A percentile compares a stretch with the other conserved stretches of the same genome.
Evolutionary conservation across 2,329 filamentous ascomycete species (phyloP).

Genomic region (Epicoccum sorghinum): DNA sequence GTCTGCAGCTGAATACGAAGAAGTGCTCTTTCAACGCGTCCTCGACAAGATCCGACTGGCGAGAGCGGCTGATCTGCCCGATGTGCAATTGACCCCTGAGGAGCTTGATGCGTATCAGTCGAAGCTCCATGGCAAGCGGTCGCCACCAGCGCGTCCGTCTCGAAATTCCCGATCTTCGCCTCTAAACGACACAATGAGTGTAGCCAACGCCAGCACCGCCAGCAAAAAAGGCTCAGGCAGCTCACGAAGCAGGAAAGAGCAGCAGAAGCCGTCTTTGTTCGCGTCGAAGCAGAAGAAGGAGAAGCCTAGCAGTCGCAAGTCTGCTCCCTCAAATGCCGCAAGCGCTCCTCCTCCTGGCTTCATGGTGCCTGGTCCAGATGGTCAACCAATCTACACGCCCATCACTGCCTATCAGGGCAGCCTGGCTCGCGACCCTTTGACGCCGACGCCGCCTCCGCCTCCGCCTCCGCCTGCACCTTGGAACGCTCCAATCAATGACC

Average conservation of each 20-base stretch:
- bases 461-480: constrained; percentile 30
- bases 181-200: constrained; percentile 38
- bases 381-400: constrained; percentile 53
- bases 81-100: constrained; percentile 79
- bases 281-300: constrained; percentile 39
- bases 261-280: constrained; percentile 37
- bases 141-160: constrained; percentile 37
- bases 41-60: constrained; percentile 80
- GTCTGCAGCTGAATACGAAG: constrained; percentile 63
- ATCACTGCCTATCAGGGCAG: constrained; percentile 50
- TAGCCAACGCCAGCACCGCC: constrained; percentile 35
- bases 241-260: constrained; percentile 44
- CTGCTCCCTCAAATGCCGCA: constrained; percentile 31
- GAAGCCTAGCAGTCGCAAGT: constrained; percentile 40
- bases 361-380: constrained; percentile 56
- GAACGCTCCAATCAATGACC: too few species aligned
- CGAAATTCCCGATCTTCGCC: constrained; percentile 29
- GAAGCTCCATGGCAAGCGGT: constrained; percentile 60
- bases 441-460: constrained; percentile 52
- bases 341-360: constrained; percentile 50
- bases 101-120: constrained; percentile 83
- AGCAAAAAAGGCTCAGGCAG: constrained; percentile 41
- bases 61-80: constrained; percentile 74
- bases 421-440: constrained; percentile 40
- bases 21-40: constrained; percentile 77